Evolutionary conservation across 1,284 basidiomycete genomes (phyloP).

Genomic region (Veloboletus limbatus): DNA sequence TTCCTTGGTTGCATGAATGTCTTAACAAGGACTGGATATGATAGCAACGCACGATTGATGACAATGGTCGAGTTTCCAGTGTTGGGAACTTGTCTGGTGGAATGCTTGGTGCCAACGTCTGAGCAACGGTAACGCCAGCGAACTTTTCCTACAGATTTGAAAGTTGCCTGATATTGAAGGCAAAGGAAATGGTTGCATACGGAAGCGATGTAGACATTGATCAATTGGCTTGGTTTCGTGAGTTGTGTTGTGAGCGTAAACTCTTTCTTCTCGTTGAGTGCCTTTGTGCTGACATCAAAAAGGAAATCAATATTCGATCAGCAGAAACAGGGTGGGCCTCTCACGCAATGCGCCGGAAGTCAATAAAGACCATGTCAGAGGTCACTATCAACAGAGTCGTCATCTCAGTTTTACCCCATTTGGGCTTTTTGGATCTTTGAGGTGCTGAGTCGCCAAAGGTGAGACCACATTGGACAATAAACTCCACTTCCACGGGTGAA

Average conservation of each 20-base stretch:
- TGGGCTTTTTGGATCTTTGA: constrained; percentile 44
- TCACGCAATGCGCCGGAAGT: constrained; percentile 74
- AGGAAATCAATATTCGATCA: constrained; percentile 11
- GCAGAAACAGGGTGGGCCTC: constrained; percentile 23
- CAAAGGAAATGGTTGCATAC: constrained; percentile 36
- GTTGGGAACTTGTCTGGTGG: constrained; percentile 58
- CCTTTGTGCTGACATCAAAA: constrained; percentile 54
- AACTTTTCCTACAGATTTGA: constrained; percentile 56
- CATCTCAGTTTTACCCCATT: constrained; percentile 48
- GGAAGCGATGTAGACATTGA: constrained; percentile 61
- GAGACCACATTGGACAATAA: constrained; percentile 58
- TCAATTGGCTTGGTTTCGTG: constrained; percentile 71
- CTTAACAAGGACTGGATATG: neutral
- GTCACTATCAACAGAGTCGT: constrained; percentile 70
- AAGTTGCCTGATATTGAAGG: constrained; percentile 3
- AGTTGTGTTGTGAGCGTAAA: constrained; percentile 59
- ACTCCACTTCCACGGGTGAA: constrained; percentile 56
- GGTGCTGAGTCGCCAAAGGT: constrained; percentile 26
- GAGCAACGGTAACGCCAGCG: constrained; percentile 57
- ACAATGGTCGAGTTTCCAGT: constrained; percentile 65
- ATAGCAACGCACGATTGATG: constrained; percentile 43
- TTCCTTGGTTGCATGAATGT: constrained; percentile 42
- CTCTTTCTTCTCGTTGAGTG: constrained; percentile 51
- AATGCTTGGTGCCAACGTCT: constrained; percentile 56
- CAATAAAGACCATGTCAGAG: constrained; percentile 67